Evolutionary conservation across 257 asterid species (phyloP), one percentile per base, ranked within the genome.

Genomic region (Nyctanthes arbortristis): DNA sequence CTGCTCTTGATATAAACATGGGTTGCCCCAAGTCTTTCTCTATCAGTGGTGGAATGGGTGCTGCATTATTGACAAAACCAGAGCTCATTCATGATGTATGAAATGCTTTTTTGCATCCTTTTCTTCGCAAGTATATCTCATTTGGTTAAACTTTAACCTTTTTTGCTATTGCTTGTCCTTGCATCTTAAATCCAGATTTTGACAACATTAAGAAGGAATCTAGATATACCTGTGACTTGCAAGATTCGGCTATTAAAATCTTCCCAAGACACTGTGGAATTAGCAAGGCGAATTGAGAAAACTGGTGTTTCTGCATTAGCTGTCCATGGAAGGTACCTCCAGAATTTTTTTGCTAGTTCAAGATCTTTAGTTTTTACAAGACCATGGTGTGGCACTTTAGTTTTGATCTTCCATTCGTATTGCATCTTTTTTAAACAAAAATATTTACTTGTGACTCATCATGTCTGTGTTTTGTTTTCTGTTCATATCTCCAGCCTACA

Each of bases 31-130:
- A 72, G 80, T 72, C 97, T 7, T 93, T 93, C 76, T 93, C 98
- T 31, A 63, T 88, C 65, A 90, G 96, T 76, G 98, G 98, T 76
- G 97, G 98, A 77, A 93, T 93, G 98, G 98, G 98, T 76, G 95
- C 98, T 75, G 96, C 98, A 29, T 77, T 93, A 76, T 79, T 93
- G 80, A 49, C 82, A 65, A 93, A 90, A 78, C 98, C 98, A 22
- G 98, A 93, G 45, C 96, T 93, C 52, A 90, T 93, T 73, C 96
- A 87, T 60, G 98, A 93, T 87, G 97, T 91, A 82, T 63, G 88
- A 59, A 74, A 61, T 43, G 60, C 70, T 69, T 71, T 62, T 57
- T 18, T 68, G 34, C 37, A 16, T 63, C 61, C 61, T 30, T 61
- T 3, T 73, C 37, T 18, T 24, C n/a, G 10, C 36, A 43, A 63